These are phyloP conservation scores for Laetiporus sulphureus DNA, from an alignment of 1,284 basidiomycete species.

Conservation along the genomic window DNA sequence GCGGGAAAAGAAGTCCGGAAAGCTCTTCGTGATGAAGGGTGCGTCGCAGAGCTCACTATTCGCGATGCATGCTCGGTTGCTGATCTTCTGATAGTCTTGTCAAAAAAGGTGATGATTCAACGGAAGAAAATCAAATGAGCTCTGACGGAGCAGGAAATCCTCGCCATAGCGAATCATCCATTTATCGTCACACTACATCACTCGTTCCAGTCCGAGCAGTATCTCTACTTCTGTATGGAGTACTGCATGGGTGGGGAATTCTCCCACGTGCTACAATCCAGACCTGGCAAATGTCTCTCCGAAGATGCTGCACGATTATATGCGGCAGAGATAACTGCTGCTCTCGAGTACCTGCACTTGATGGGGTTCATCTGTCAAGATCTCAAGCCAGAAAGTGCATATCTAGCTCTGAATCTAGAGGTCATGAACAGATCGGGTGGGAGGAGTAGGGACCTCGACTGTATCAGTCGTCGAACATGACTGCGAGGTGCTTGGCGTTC, in stretches of 20 bases:
- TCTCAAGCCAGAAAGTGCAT: conserved; percentile 97
- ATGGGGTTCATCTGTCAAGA: conserved; percentile 99
- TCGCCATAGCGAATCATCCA: conserved; percentile 93
- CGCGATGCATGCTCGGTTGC: conserved; percentile 2
- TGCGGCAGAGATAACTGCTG: conserved; percentile 97
- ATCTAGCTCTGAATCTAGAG: too few species aligned
- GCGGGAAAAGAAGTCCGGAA: conserved; percentile 89
- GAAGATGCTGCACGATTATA: conserved; percentile 98
- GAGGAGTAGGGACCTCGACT: too few species aligned
- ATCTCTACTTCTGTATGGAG: conserved; percentile 97
- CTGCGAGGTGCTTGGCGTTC: too few species aligned
- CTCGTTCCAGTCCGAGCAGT: conserved; percentile 96
- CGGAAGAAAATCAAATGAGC: conserved; percentile 97
- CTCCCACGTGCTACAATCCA: conserved; percentile 92
- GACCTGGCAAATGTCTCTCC: conserved; percentile 91
- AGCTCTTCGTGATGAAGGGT: conserved; percentile 97
- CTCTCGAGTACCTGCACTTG: conserved; percentile 95
- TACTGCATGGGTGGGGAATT: conserved; percentile 99
- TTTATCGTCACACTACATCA: conserved; percentile 98
- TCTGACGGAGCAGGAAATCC: conserved; percentile 93
- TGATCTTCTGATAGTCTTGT: conserved; percentile 57
- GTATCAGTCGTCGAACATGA: too few species aligned
- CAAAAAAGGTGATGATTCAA: conserved; percentile 98
- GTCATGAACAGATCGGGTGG: too few species aligned
- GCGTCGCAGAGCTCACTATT: conserved; percentile 21